Conservation (phyloP, 139 green algal species). For the Chlorella sp. region DNA sequence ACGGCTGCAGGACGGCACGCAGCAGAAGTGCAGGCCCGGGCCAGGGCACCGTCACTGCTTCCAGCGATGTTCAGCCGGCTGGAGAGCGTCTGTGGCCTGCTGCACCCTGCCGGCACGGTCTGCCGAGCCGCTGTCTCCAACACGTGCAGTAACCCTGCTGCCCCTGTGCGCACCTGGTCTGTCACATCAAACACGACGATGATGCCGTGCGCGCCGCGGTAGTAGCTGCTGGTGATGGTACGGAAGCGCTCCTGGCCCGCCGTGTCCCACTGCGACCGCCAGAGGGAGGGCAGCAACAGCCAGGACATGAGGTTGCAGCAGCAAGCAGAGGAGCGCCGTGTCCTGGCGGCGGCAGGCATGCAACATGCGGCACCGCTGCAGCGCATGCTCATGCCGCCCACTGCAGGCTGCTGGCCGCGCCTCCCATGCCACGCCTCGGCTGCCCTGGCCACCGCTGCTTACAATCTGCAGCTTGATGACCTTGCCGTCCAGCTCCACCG, state of each 20-base stretch:
- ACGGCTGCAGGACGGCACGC: too few relatives aligned
- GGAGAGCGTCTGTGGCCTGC: too few relatives aligned
- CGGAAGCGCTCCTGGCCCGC: constrained; percentile 98
- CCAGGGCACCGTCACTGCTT: too few relatives aligned
- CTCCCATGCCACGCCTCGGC: not conserved
- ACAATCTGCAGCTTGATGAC: constrained; percentile 99
- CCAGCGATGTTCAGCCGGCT: too few relatives aligned
- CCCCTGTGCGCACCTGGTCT: constrained; percentile 67
- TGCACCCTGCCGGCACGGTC: too few relatives aligned
- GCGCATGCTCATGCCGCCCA: not conserved
- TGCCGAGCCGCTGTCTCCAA: not conserved
- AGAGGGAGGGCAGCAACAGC: not conserved
- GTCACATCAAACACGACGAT: constrained; percentile 99
- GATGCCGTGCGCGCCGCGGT: constrained; percentile 97
- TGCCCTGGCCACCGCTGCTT: constrained; percentile 30
- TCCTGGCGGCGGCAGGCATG: not conserved
- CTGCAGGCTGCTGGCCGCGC: not conserved
- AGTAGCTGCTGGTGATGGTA: constrained; percentile 99
- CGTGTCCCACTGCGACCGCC: constrained; percentile 94
- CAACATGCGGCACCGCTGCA: not conserved
- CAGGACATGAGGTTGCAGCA: not conserved
- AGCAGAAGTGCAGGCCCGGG: too few relatives aligned
- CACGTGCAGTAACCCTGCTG: not conserved
- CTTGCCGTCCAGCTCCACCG: constrained; percentile 99
- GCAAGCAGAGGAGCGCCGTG: not conserved